Evolutionary conservation across 2,329 filamentous ascomycete species (phyloP), one percentile per base, ranked within the genome.

Genomic region (Pseudogymnoascus verrucosus): DNA sequence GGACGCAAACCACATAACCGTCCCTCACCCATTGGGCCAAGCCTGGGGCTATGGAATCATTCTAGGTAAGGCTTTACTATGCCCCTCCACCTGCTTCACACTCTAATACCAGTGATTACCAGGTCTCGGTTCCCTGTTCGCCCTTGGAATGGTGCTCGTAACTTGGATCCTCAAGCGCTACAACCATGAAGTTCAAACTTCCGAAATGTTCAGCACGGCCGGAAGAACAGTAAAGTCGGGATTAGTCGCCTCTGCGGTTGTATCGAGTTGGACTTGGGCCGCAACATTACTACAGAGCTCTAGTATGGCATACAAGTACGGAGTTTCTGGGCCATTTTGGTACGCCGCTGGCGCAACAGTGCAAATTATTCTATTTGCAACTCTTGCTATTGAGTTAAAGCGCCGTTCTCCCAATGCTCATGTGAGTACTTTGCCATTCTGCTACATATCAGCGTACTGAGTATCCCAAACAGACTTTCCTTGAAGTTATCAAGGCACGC

Each of bases 181-280:
- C 73, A 86, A 88, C 71, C 81, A 87, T 79, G 91, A 95, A 74
- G 79, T 93, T 2, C 91, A 96, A 74, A 96, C 93, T 0, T 93
- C 89, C 0, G 92, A 96, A 77, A 95, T 92, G 85, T 96, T 96
- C 80, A 92, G 84, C 67, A 96, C 92, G 0, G 92, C 92, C 60
- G 91, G 91, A 16, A 82, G 93, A 66, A 92, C 90, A 1, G 90
- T 96, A 68, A 96, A 96, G 73, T 92, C 90, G 7, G 93, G 92
- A 47, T 81, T 96, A 12, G 91, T 96, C 0, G 90, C 90, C 10
- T 90, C 90, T 4, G 92, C 91, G 14, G 92, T 96, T n/a, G 91
- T 96, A 3, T 93, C 89, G 14, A 92, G 89, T 4, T 96, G 93
- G 92, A 96, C 92, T 0, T 96, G 91, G 91, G 91, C 91, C 0